Conservation (phyloP, 257 asterid genomes). For the Solanum bulbocastanum region DNA sequence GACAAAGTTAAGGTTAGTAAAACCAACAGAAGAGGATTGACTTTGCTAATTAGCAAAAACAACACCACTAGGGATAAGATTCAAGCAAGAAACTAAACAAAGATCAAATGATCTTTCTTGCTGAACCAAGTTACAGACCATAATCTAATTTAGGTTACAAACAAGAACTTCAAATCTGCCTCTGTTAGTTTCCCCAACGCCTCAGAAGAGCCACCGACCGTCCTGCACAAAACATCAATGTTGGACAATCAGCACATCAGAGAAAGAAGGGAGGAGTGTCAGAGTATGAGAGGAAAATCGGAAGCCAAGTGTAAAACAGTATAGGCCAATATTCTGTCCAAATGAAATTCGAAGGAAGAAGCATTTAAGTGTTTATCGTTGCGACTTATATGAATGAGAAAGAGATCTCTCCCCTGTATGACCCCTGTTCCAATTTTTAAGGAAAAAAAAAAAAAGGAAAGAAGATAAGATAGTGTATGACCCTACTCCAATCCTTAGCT, state of each 20-base stretch:
- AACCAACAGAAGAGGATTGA: background rate
- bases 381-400: background rate
- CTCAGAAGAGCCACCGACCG: conserved; percentile 81
- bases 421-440: no score
- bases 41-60: background rate
- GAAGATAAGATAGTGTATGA: background rate
- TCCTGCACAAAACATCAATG: conserved; percentile 35
- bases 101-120: background rate
- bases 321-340: background rate
- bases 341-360: background rate
- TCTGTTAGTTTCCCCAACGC: conserved; percentile 75
- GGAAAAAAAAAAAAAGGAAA: background rate
- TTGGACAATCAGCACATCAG: background rate
- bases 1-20: background rate
- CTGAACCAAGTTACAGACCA: background rate
- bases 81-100: background rate
- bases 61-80: background rate
- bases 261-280: background rate
- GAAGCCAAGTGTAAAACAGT: background rate
- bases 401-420: background rate
- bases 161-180: conserved; percentile 76
- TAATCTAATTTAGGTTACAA: conserved; percentile 27
- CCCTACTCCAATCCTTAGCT: background rate
- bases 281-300: background rate
- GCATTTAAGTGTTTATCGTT: background rate